A percentile compares a stretch with the other conserved stretches of the same genome.
phyloP scores from a whole-genome alignment of 208 protist genomes.

The Trypanosomatidae sp. region DNA sequence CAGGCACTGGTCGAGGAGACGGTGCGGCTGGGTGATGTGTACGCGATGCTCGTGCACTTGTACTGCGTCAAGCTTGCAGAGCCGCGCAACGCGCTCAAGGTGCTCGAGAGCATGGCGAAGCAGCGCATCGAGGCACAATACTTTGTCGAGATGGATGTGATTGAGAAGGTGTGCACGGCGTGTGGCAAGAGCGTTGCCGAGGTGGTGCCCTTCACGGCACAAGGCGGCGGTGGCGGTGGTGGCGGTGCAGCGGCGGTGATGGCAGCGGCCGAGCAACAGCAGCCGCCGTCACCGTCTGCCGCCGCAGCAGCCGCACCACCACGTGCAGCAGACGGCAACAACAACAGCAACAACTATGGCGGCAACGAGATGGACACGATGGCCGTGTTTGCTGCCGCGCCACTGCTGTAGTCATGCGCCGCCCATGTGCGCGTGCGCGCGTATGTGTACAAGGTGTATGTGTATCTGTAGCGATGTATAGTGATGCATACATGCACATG shows the following conservation, averaged over 20 bases:
- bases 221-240: background rate
- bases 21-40: constrained; percentile 92
- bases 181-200: constrained; percentile 48
- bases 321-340: constrained; percentile 3
- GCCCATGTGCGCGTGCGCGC: no score
- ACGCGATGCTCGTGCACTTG: constrained; percentile 90
- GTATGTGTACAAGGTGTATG: no score
- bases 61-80: constrained; percentile 76
- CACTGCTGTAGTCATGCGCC: no score
- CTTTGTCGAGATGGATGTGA: constrained; percentile 81
- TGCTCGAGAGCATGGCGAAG: constrained; percentile 89
- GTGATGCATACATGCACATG: background rate
- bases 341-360: constrained; percentile 6
- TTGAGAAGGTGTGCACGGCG: constrained; percentile 73
- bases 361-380: no score
- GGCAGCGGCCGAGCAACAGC: constrained; percentile 3
- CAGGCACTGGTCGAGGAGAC: constrained; percentile 47
- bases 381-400: no score
- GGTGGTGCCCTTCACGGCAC: constrained; percentile 13
- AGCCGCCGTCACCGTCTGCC: no score
- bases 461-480: background rate
- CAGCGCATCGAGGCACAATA: constrained; percentile 71
- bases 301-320: constrained; percentile 1
- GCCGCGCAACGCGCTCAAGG: constrained; percentile 68
- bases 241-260: background rate